Evolutionary conservation across 2,329 filamentous ascomycete genomes (phyloP).

Genomic region (Claviceps sp.): DNA sequence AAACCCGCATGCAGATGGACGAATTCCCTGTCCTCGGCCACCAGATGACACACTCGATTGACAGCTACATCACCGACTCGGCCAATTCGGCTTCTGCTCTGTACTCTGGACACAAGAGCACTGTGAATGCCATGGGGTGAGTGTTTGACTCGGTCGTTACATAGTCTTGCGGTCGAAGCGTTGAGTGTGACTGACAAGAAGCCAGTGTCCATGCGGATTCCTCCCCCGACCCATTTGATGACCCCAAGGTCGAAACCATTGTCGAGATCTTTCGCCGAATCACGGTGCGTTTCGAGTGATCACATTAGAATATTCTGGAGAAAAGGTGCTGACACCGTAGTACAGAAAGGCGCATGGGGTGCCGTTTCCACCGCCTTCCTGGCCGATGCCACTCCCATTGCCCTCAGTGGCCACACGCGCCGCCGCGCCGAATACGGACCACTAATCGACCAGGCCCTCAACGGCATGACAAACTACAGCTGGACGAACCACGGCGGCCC

Average conservation of each 20-base stretch:
- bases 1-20: slow-evolving; percentile 62
- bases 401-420: slow-evolving; percentile 59
- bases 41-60: slow-evolving; percentile 80
- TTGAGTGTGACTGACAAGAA: not conserved
- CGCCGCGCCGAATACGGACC: slow-evolving; percentile 55
- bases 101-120: slow-evolving; percentile 74
- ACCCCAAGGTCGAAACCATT: slow-evolving; percentile 78
- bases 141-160: not conserved
- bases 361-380: slow-evolving; percentile 70
- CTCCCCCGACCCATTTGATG: slow-evolving; percentile 59
- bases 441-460: slow-evolving; percentile 63
- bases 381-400: slow-evolving; percentile 72
- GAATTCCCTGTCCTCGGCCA: slow-evolving; percentile 77
- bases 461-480: slow-evolving; percentile 66
- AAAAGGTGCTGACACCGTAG: not conserved
- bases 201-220: slow-evolving; percentile 60
- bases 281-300: slow-evolving; percentile 32
- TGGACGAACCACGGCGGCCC: slow-evolving; percentile 65
- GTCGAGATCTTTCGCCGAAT: slow-evolving; percentile 64
- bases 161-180: not conserved
- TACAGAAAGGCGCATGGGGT: slow-evolving; percentile 40
- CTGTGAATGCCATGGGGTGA: slow-evolving; percentile 65
- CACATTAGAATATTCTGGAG: not conserved
- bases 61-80: slow-evolving; percentile 75
- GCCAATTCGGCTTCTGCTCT: slow-evolving; percentile 75